phyloP scores from a whole-genome alignment of 2,329 filamentous ascomycete genomes.

The Colletotrichum sp. region DNA sequence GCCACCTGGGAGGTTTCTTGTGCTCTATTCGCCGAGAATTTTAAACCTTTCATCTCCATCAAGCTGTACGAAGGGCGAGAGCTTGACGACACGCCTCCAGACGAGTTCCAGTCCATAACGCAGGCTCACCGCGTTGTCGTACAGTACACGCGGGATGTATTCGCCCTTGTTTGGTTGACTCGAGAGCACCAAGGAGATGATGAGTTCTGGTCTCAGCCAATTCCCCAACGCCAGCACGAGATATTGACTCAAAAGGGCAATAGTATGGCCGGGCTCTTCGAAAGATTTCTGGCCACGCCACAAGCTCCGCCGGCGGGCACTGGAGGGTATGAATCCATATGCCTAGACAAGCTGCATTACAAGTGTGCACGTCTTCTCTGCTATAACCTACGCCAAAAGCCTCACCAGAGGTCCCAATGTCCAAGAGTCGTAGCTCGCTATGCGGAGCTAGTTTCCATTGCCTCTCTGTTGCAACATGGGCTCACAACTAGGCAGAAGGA shows the following conservation, averaged over 20 bases:
- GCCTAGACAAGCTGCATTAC: constrained; percentile 15
- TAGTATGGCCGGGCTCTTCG: constrained; percentile 12
- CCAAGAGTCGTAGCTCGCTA: neutral
- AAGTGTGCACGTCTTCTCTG: constrained; percentile 7
- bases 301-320: neutral
- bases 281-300: constrained; percentile 6
- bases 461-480: neutral
- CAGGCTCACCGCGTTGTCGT: constrained; percentile 22
- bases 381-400: constrained; percentile 1
- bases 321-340: constrained; percentile 4
- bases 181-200: constrained; percentile 17
- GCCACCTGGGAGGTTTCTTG: constrained; percentile 25
- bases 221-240: constrained; percentile 21
- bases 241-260: constrained; percentile 21
- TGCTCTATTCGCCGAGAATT: constrained; percentile 22
- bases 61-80: constrained; percentile 21
- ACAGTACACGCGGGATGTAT: constrained; percentile 26
- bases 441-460: neutral
- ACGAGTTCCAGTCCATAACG: constrained; percentile 18
- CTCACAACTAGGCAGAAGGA: neutral
- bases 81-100: constrained; percentile 11
- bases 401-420: neutral
- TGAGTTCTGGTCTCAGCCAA: constrained; percentile 17
- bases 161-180: constrained; percentile 23
- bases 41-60: constrained; percentile 22